Percentiles rank a stretch among this genome's conserved stretches.
Conservation (phyloP, 768 basidiomycete species). For the Crepidotus variabilis region DNA sequence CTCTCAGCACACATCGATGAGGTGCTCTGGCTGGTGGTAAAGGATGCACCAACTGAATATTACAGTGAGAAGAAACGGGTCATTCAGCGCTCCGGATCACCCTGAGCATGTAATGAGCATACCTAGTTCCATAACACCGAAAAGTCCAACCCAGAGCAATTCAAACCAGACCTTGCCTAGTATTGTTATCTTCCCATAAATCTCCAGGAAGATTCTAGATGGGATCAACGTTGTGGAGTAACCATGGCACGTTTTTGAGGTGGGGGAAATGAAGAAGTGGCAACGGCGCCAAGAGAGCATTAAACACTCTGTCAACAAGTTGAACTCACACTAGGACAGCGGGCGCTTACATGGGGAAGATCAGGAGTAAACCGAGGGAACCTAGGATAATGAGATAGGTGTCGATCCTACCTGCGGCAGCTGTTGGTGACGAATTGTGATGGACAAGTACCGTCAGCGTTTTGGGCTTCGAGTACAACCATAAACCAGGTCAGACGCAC, state of each 20-base stretch:
- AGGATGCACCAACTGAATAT: constrained; percentile 18
- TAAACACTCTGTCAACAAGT: neutral
- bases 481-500: constrained; percentile 28
- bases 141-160: constrained; percentile 53
- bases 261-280: neutral
- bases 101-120: constrained; percentile 14
- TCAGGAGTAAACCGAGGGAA: constrained; percentile 50
- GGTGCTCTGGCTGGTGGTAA: constrained; percentile 18
- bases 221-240: neutral
- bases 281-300: neutral
- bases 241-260: neutral
- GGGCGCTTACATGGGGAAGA: constrained; percentile 55
- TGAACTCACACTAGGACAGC: neutral
- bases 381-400: constrained; percentile 59
- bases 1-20: constrained; percentile 11
- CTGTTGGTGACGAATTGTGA: constrained; percentile 4
- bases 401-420: constrained; percentile 43
- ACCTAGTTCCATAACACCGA: constrained; percentile 63
- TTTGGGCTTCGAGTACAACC: neutral
- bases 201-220: constrained; percentile 59
- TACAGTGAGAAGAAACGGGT: neutral
- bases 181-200: constrained; percentile 45
- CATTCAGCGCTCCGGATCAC: neutral
- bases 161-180: constrained; percentile 73
- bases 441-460: neutral